Evolutionary conservation across 441 rosid genomes (phyloP).

Genomic region (Macaranga tanarius): DNA sequence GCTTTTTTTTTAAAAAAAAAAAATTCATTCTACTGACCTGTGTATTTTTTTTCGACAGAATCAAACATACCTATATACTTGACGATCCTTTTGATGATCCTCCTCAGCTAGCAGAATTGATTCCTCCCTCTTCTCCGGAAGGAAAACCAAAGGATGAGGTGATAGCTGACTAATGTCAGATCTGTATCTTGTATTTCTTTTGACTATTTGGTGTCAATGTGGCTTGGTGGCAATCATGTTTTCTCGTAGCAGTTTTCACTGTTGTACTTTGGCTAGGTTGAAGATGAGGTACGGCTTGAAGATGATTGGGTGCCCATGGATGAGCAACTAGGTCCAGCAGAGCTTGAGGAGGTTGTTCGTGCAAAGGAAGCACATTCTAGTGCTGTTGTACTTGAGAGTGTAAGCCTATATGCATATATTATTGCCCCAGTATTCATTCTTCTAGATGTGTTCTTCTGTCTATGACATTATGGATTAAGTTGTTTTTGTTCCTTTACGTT

Average conservation of each 20-base stretch:
- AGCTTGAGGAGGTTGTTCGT: slow-evolving; percentile 80
- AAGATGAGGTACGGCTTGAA: slow-evolving; percentile 86
- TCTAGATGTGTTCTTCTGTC: slow-evolving; percentile 16
- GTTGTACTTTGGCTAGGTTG: slow-evolving; percentile 42
- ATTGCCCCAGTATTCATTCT: slow-evolving; percentile 21
- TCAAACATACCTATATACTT: slow-evolving; percentile 71
- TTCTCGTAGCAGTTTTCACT: not conserved
- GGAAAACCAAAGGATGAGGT: slow-evolving; percentile 98
- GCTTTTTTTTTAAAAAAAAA: slow-evolving; percentile 3
- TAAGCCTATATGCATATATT: slow-evolving; percentile 39
- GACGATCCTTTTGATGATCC: slow-evolving; percentile 98
- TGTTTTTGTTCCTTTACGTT: slow-evolving; percentile 22
- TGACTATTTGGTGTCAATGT: not conserved
- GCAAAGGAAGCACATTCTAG: slow-evolving; percentile 86
- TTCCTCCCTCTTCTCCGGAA: slow-evolving; percentile 89
- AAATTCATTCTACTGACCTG: slow-evolving; percentile 13
- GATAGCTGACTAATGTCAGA: slow-evolving; percentile 8
- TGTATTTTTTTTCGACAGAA: slow-evolving; percentile 42
- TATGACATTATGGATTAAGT: not conserved
- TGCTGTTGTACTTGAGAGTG: slow-evolving; percentile 98
- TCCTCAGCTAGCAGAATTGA: slow-evolving; percentile 62
- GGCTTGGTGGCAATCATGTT: not conserved
- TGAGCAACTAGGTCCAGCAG: slow-evolving; percentile 62
- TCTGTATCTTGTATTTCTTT: not conserved
- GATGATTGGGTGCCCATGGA: slow-evolving; percentile 99